phyloP scores from a whole-genome alignment of 345 rosid species.

The Mallotus nudiflorus region DNA sequence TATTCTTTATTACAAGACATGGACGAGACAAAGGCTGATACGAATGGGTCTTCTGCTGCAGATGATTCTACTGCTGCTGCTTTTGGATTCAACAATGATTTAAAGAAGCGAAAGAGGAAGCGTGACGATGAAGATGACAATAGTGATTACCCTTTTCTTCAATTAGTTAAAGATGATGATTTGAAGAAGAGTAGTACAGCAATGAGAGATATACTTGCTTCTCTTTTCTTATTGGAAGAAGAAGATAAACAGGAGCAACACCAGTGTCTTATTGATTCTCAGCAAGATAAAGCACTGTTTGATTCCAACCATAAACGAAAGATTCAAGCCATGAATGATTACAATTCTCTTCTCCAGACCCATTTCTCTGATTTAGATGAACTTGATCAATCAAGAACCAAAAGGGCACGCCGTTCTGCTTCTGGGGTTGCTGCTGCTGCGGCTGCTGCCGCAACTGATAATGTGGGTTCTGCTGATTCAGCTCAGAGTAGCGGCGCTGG shows the following conservation, averaged over 20 bases:
- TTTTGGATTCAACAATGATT: not conserved
- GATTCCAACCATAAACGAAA: slow-evolving; percentile 48
- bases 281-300: slow-evolving; percentile 38
- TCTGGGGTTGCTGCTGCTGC: slow-evolving; percentile 24
- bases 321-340: slow-evolving; percentile 38
- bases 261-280: slow-evolving; percentile 39
- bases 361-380: slow-evolving; percentile 40
- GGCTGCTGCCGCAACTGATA: slow-evolving; percentile 19
- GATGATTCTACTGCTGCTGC: not conserved
- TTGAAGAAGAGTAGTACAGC: slow-evolving; percentile 1
- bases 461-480: slow-evolving; percentile 11
- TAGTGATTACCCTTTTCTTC: not conserved
- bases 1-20: slow-evolving; percentile 29
- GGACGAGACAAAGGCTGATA: not conserved
- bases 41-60: not conserved
- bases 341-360: slow-evolving; percentile 34
- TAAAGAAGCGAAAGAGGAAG: slow-evolving; percentile 26
- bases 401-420: slow-evolving; percentile 41
- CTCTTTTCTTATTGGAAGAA: slow-evolving; percentile 55
- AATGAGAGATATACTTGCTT: slow-evolving; percentile 44
- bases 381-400: slow-evolving; percentile 33
- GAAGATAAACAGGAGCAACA: slow-evolving; percentile 56
- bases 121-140: not conserved
- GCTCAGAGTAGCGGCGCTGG: not conserved
- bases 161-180: not conserved